Conservation (phyloP, 257 asterid genomes). For the Solanum etuberosum region DNA sequence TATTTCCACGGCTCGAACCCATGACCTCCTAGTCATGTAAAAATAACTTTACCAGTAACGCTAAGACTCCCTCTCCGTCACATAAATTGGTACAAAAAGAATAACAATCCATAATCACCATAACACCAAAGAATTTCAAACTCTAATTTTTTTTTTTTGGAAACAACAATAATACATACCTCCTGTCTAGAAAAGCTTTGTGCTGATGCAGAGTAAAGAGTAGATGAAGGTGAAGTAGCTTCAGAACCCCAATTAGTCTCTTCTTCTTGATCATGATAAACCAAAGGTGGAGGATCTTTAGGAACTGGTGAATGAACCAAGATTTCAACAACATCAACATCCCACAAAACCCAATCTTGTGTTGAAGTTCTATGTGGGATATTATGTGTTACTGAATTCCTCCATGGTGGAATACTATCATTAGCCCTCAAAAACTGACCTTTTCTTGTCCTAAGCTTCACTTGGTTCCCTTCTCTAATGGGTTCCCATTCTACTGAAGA, state of each 20-base stretch:
- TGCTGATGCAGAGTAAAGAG: conserved; percentile 42
- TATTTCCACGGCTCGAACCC: too few relatives aligned
- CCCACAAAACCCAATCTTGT: conserved; percentile 82
- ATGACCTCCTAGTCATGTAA: too few relatives aligned
- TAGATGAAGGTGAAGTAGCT: conserved; percentile 35
- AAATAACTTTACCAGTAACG: too few relatives aligned
- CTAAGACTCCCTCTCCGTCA: neutral
- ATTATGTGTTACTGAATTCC: conserved; percentile 85
- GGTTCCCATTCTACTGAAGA: conserved; percentile 98
- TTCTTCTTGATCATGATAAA: conserved; percentile 8
- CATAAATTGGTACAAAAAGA: neutral
- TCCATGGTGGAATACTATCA: conserved; percentile 92
- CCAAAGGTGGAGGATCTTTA: conserved; percentile 13
- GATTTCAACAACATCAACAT: conserved; percentile 66
- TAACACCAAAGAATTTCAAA: neutral
- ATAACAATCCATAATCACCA: neutral
- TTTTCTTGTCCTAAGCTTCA: conserved; percentile 75
- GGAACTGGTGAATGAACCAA: conserved; percentile 29
- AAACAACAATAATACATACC: conserved; percentile 34
- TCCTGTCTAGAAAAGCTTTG: conserved; percentile 52
- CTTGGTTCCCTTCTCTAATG: conserved; percentile 45
- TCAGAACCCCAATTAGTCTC: conserved; percentile 42
- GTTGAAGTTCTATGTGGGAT: conserved; percentile 77
- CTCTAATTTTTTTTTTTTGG: too few relatives aligned
- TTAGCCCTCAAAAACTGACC: conserved; percentile 84